Conservation (phyloP, 331 rosid species). For the Telfairia occidentalis region DNA sequence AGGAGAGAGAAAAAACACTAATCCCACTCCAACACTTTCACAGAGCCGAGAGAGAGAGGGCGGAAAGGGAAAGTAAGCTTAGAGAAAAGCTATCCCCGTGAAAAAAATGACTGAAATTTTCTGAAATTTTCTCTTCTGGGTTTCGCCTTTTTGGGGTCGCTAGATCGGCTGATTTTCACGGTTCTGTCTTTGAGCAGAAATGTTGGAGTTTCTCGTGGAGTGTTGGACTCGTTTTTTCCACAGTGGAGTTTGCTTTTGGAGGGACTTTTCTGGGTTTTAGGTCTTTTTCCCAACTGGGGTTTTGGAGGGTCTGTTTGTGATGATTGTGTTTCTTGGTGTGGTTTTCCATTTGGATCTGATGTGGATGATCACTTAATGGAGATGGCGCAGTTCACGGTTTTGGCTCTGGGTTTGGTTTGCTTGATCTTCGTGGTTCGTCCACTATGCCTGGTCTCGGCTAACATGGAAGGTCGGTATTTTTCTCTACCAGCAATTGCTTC, state of each 20-base stretch:
- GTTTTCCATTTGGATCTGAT: constrained; percentile 70
- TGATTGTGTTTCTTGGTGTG: constrained; percentile 34
- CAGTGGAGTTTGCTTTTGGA: neutral
- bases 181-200: constrained; percentile 16
- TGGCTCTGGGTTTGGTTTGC: constrained; percentile 45
- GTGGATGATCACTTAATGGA: constrained; percentile 29
- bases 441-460: constrained; percentile 67
- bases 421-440: constrained; percentile 48
- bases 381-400: constrained; percentile 43
- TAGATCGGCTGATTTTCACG: constrained; percentile 43
- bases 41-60: constrained; percentile 22
- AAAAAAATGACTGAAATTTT: constrained; percentile 22
- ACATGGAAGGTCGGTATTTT: constrained; percentile 75
- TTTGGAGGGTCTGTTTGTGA: constrained; percentile 20
- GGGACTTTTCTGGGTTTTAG: neutral
- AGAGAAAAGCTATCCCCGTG: constrained; percentile 16
- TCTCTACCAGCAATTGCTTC: neutral
- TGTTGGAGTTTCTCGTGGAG: constrained; percentile 39
- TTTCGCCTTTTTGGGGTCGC: neutral
- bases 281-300: neutral
- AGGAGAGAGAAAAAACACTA: constrained; percentile 27
- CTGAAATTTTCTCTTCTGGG: constrained; percentile 11
- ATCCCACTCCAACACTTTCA: constrained; percentile 32
- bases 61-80: constrained; percentile 16
- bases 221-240: constrained; percentile 17